A percentile compares a stretch with the other conserved stretches of the same genome.
Conservation (phyloP, 306 rosid genomes). For the Aeschynomene evenia region DNA sequence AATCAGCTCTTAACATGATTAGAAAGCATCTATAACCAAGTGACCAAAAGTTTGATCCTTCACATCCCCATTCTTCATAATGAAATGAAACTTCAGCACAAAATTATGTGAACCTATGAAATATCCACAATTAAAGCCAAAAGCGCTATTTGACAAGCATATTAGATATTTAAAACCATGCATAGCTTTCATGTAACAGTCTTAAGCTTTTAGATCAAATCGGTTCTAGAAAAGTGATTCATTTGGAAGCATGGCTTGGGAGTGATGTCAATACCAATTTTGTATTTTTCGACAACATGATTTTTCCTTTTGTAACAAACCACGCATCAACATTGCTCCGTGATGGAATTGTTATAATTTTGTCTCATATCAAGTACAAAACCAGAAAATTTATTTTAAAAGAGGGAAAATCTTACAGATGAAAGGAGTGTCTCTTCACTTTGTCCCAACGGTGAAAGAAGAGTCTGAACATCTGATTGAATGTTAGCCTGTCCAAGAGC, state of each 20-base stretch:
- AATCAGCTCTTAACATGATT: neutral
- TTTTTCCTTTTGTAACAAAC: neutral
- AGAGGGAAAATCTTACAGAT: conserved; percentile 54
- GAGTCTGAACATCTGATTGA: conserved; percentile 82
- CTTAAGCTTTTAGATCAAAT: conserved; percentile 11
- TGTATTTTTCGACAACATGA: conserved; percentile 7
- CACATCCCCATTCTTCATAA: neutral
- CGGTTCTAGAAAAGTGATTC: conserved; percentile 12
- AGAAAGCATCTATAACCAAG: neutral
- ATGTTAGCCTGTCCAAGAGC: conserved; percentile 60
- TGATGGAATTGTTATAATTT: conserved; percentile 13
- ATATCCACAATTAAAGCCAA: conserved; percentile 16
- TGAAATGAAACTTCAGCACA: conserved; percentile 5
- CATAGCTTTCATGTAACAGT: neutral
- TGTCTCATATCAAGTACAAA: conserved; percentile 24
- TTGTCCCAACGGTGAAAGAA: conserved; percentile 73
- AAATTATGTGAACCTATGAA: neutral
- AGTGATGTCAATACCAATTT: conserved; percentile 1
- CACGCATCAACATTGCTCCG: conserved; percentile 3
- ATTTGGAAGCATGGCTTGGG: neutral
- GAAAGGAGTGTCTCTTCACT: conserved; percentile 72
- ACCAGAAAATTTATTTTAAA: neutral
- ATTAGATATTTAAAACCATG: conserved; percentile 13
- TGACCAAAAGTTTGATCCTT: conserved; percentile 12
- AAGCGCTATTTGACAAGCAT: neutral